These are phyloP conservation scores for Phytophthora fragariae DNA, from an alignment of 352 stramenopile species.

Conservation along the genomic window DNA sequence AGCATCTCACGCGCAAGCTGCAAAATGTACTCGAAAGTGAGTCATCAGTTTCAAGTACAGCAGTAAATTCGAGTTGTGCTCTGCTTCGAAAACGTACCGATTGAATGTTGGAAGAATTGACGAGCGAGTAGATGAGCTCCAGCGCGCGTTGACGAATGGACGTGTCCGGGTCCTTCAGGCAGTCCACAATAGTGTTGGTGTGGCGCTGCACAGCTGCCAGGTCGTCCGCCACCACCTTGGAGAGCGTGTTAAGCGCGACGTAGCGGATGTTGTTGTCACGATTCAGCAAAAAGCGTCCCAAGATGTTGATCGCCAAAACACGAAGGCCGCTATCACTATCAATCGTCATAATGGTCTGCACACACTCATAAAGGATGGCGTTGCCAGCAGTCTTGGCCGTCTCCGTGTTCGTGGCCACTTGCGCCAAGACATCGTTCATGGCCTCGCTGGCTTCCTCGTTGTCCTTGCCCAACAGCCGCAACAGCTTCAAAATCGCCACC, in stretches of 20 bases:
- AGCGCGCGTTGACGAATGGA: constrained; percentile 98
- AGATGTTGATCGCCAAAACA: constrained; percentile 99
- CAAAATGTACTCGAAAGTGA: constrained; percentile 6
- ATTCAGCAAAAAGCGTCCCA: constrained; percentile 99
- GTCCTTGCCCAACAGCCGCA: constrained; percentile 95
- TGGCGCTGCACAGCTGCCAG: constrained; percentile 97
- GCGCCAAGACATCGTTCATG: constrained; percentile 98
- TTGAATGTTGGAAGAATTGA: constrained; percentile 98
- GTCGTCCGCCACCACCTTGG: constrained; percentile 91
- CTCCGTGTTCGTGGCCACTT: constrained; percentile 99
- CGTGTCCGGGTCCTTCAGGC: constrained; percentile 97
- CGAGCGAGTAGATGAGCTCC: constrained; percentile 99
- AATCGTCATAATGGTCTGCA: constrained; percentile 99
- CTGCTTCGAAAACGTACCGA: constrained; percentile 47
- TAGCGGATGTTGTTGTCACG: constrained; percentile 99
- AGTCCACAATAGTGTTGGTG: constrained; percentile 96
- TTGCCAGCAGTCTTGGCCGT: constrained; percentile 99
- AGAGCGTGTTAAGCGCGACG: constrained; percentile 98
- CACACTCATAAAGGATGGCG: constrained; percentile 99
- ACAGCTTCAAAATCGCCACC: constrained; percentile 89
- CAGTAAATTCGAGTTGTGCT: not conserved
- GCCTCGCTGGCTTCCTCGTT: constrained; percentile 94
- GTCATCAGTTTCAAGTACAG: not conserved
- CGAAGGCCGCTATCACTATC: constrained; percentile 97
- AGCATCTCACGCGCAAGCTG: constrained; percentile 97